A percentile compares a stretch with the other conserved stretches of the same genome.
Conservation (phyloP, 176 grass and related monocot genomes). For the Zoysia pacifica region DNA sequence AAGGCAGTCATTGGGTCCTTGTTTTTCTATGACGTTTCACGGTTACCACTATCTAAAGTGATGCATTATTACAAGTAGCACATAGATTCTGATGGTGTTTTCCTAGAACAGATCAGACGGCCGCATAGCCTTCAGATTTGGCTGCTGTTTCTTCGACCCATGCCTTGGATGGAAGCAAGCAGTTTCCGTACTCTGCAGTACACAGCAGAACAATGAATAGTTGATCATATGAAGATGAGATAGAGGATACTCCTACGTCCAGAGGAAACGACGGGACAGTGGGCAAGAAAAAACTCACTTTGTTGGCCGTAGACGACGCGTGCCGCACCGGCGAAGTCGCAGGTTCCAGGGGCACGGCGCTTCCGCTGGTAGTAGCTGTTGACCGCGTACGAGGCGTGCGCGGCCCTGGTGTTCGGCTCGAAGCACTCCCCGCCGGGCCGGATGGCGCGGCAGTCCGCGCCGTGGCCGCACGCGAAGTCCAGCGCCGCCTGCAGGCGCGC, state of each 20-base stretch:
- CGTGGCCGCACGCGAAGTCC: not conserved
- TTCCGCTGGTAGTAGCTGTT: no score
- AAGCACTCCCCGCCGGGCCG: no score
- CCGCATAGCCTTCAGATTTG: no score
- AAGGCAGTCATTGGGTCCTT: no score
- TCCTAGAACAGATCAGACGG: not conserved
- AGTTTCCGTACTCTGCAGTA: not conserved
- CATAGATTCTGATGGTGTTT: not conserved
- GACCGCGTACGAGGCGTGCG: no score
- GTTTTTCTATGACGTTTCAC: no score
- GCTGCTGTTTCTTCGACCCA: not conserved
- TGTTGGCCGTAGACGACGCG: constrained; percentile 17
- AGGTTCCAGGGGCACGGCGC: no score
- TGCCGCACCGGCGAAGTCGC: no score
- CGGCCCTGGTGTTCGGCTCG: no score
- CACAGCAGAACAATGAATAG: not conserved
- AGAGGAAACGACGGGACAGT: not conserved
- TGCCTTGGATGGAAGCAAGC: not conserved
- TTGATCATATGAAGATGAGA: not conserved
- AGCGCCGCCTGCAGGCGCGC: no score
- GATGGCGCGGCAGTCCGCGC: not conserved
- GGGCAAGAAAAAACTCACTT: constrained; percentile 15
- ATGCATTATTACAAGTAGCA: no score
- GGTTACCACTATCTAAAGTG: no score
- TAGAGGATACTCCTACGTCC: not conserved